These are phyloP conservation scores for Kodamaea fukazawae DNA, from an alignment of 805 yeast genomes.

Conservation along the genomic window DNA sequence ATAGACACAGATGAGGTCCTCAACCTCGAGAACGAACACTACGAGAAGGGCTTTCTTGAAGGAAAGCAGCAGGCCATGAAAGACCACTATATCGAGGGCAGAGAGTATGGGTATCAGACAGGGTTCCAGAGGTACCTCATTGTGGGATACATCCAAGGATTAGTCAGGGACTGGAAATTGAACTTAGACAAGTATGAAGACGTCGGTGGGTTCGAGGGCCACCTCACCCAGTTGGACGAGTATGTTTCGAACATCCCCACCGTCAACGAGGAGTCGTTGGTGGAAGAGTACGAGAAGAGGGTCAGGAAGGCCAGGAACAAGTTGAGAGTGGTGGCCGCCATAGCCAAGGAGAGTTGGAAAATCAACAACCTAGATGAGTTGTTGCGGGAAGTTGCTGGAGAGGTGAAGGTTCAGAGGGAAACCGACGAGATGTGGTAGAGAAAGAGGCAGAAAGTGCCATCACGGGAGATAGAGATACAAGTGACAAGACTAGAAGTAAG, in stretches of 20 bases:
- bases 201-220: constrained; percentile 18
- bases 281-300: constrained; percentile 52
- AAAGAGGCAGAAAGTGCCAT: no score
- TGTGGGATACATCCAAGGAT: constrained; percentile 64
- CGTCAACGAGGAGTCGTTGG: constrained; percentile 53
- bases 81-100: constrained; percentile 71
- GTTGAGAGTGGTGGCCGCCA: constrained; percentile 47
- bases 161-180: constrained; percentile 38
- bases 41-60: constrained; percentile 66
- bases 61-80: constrained; percentile 62
- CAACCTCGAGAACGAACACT: constrained; percentile 58
- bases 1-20: constrained; percentile 50
- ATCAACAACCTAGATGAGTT: constrained; percentile 30
- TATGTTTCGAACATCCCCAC: constrained; percentile 13
- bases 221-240: constrained; percentile 31
- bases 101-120: constrained; percentile 77
- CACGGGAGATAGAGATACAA: no score
- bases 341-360: constrained; percentile 31
- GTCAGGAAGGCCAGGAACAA: constrained; percentile 59
- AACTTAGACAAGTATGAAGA: constrained; percentile 16
- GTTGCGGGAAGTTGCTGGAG: constrained; percentile 38
- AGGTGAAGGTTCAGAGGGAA: constrained; percentile 34
- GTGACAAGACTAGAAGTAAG: no score
- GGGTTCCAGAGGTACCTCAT: constrained; percentile 69
- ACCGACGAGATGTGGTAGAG: constrained; percentile 45